A percentile compares a stretch with the other conserved stretches of the same genome.
Conservation (phyloP, 1,139 yeast genomes). For the Hyphopichia khmerensis region DNA sequence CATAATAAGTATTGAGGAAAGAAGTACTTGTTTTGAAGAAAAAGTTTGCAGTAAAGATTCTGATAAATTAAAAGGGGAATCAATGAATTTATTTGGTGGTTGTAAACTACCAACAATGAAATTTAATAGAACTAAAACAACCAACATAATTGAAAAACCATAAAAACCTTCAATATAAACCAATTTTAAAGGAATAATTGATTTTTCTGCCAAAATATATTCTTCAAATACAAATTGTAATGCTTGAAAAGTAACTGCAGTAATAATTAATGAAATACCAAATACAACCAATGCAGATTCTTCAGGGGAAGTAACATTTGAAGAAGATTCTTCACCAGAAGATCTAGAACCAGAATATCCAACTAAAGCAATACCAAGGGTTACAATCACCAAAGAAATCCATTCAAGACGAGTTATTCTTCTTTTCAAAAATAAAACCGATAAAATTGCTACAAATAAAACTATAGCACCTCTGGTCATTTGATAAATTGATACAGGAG, state of each 20-base stretch:
- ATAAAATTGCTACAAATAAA: conserved; percentile 71
- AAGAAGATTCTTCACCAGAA: conserved; percentile 9
- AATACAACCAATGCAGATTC: conserved; percentile 32
- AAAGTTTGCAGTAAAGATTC: conserved; percentile 54
- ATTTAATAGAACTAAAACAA: conserved; percentile 45
- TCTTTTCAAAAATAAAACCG: conserved; percentile 61
- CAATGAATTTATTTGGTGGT: conserved; percentile 30
- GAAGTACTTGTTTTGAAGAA: conserved; percentile 37
- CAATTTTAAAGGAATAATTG: conserved; percentile 60
- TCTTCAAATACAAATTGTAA: conserved; percentile 80
- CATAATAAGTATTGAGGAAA: conserved; percentile 66
- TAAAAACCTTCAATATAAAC: conserved; percentile 78
- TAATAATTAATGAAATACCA: conserved; percentile 59
- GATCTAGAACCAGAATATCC: conserved; percentile 62
- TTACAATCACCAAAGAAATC: conserved; percentile 60
- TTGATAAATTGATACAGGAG: conserved; percentile 83
- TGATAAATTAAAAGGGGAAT: conserved; percentile 57
- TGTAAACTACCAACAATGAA: conserved; percentile 36
- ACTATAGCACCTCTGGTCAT: conserved; percentile 83
- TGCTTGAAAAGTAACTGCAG: conserved; percentile 70
- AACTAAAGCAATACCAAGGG: conserved; percentile 68
- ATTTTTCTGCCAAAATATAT: conserved; percentile 53
- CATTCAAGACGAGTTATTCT: conserved; percentile 64
- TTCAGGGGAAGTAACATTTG: conserved; percentile 8
- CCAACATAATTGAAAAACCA: conserved; percentile 51